These are phyloP conservation scores for Termitomyces sp. DNA, from an alignment of 768 basidiomycete genomes.

Conservation along the genomic window DNA sequence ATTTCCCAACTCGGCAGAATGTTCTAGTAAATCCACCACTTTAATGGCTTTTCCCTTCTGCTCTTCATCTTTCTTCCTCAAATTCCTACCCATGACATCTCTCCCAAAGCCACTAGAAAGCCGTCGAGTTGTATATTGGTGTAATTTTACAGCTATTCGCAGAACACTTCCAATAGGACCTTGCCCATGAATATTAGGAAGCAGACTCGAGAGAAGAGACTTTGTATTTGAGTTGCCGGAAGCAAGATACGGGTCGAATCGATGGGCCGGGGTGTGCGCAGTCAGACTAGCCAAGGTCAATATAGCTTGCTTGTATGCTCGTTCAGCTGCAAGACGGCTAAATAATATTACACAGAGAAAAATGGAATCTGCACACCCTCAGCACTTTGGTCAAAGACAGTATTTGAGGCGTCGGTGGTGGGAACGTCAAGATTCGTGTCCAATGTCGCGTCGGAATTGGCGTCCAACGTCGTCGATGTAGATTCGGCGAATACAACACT, in stretches of 20 bases:
- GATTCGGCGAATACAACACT: constrained; percentile 1
- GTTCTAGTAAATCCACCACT: constrained; percentile 74
- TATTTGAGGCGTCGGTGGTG: constrained; percentile 18
- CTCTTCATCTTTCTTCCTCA: constrained; percentile 64
- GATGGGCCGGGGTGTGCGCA: constrained; percentile 52
- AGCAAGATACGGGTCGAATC: constrained; percentile 50
- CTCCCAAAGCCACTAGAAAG: constrained; percentile 37
- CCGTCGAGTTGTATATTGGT: constrained; percentile 51
- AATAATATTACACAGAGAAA: neutral
- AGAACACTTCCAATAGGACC: constrained; percentile 70
- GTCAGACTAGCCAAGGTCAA: constrained; percentile 63
- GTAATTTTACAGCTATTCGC: constrained; percentile 65
- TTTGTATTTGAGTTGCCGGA: constrained; percentile 37
- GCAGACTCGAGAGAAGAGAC: constrained; percentile 60
- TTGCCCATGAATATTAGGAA: constrained; percentile 73
- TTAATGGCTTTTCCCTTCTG: constrained; percentile 71
- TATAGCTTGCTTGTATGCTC: constrained; percentile 76
- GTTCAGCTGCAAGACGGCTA: constrained; percentile 43
- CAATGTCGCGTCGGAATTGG: neutral
- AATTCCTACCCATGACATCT: constrained; percentile 34
- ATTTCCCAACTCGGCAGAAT: constrained; percentile 78
- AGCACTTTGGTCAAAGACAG: constrained; percentile 39
- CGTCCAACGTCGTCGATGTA: neutral
- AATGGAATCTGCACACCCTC: constrained; percentile 40
- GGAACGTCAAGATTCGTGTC: neutral